These are phyloP conservation scores for Nicotiana benthamiana DNA, from an alignment of 257 asterid species.

Conservation along the genomic window DNA sequence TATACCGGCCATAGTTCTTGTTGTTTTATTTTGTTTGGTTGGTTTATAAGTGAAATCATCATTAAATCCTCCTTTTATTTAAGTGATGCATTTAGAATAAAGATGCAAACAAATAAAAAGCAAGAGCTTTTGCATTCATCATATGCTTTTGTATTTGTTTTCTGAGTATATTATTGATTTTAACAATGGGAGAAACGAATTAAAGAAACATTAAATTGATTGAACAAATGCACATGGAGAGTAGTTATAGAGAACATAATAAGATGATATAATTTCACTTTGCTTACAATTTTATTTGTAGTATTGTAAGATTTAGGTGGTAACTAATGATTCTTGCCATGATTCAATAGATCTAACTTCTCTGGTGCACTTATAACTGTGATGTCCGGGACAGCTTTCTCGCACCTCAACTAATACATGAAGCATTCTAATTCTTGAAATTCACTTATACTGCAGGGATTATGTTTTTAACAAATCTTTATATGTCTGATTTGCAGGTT, in stretches of 20 bases:
- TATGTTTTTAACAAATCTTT: not conserved
- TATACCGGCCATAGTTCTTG: too few species aligned
- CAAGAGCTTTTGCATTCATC: not conserved
- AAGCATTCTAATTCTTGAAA: not conserved
- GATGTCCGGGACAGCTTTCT: too few species aligned
- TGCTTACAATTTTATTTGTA: not conserved
- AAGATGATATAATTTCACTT: not conserved
- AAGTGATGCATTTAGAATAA: not conserved
- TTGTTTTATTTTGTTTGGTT: too few species aligned
- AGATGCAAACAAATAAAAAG: not conserved
- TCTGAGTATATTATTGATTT: not conserved
- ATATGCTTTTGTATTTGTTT: not conserved
- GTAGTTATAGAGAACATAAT: not conserved
- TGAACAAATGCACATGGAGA: not conserved
- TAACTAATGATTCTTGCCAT: not conserved
- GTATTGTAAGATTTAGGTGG: not conserved
- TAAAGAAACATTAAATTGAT: not conserved
- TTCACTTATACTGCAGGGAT: not conserved
- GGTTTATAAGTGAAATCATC: not conserved
- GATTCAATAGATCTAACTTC: not conserved
- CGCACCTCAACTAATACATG: not conserved
- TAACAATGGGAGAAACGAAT: not conserved
- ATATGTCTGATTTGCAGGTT: not conserved
- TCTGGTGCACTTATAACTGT: not conserved
- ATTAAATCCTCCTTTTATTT: not conserved